Conservation (phyloP, 805 yeast genomes). For the Ascoidea tarda region DNA sequence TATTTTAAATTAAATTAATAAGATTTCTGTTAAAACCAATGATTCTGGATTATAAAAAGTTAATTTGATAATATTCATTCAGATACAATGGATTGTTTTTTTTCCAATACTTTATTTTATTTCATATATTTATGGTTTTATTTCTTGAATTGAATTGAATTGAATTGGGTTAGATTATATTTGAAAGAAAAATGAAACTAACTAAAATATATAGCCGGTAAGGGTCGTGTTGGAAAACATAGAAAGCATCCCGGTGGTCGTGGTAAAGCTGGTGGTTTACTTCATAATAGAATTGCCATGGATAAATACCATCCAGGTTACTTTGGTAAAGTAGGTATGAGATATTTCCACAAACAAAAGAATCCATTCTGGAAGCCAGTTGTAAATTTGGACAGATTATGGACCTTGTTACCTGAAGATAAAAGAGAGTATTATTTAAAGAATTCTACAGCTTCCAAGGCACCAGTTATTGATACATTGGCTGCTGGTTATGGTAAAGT, state of each 20-base stretch:
- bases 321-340: slow-evolving; percentile 99
- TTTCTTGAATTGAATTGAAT: no score
- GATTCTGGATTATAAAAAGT: no score
- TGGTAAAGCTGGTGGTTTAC: slow-evolving; percentile 99
- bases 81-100: no score
- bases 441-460: slow-evolving; percentile 74
- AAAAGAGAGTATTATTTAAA: slow-evolving; percentile 89
- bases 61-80: no score
- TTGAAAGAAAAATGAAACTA: no score
- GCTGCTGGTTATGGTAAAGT: slow-evolving; percentile 99
- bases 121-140: no score
- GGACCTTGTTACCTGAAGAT: slow-evolving; percentile 91
- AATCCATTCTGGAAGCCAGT: slow-evolving; percentile 97
- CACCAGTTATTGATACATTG: slow-evolving; percentile 98
- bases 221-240: slow-evolving; percentile 99
- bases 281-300: slow-evolving; percentile 99
- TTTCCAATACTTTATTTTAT: no score
- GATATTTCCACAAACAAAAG: slow-evolving; percentile 95
- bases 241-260: slow-evolving; percentile 99
- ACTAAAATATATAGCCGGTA: slow-evolving; percentile 63
- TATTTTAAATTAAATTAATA: no score
- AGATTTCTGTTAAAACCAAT: no score
- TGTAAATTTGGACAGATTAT: slow-evolving; percentile 94
- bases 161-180: background rate
- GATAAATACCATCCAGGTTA: slow-evolving; percentile 99